A percentile compares a stretch with the other conserved stretches of the same genome.
Conservation (phyloP, 495 filamentous ascomycete genomes). For the Penicillium soppii region DNA sequence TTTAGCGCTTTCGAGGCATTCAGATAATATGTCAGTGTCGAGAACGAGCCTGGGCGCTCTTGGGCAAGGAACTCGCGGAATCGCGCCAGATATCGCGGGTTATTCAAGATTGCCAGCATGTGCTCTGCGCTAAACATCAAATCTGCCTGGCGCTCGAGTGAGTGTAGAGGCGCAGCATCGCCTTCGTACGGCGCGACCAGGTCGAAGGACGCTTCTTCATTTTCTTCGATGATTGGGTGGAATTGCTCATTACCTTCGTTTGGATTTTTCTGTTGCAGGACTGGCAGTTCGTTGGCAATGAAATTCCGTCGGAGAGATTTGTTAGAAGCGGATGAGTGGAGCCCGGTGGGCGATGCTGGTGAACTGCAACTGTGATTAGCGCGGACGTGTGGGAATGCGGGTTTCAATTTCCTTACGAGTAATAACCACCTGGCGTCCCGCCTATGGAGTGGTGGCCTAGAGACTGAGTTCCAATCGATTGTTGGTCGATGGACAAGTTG, state of each 20-base stretch:
- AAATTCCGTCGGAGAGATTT: slow-evolving; percentile 27
- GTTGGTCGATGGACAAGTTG: background rate
- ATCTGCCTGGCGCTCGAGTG: slow-evolving; percentile 59
- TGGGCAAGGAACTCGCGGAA: slow-evolving; percentile 68
- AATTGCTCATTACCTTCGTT: slow-evolving; percentile 30
- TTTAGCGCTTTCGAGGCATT: slow-evolving; percentile 63
- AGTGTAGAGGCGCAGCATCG: slow-evolving; percentile 22
- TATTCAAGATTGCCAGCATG: slow-evolving; percentile 58
- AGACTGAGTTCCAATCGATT: background rate
- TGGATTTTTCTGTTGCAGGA: slow-evolving; percentile 32
- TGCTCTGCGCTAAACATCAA: slow-evolving; percentile 64
- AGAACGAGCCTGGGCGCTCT: slow-evolving; percentile 68
- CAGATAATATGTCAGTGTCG: slow-evolving; percentile 66
- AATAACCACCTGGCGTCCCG: background rate
- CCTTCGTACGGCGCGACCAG: slow-evolving; percentile 30
- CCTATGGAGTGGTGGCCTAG: slow-evolving; percentile 3
- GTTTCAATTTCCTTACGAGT: background rate
- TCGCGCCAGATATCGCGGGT: slow-evolving; percentile 62
- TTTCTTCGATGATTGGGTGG: slow-evolving; percentile 22
- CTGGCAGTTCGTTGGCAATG: slow-evolving; percentile 26
- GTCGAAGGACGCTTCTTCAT: slow-evolving; percentile 30
- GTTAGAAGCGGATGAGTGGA: slow-evolving; percentile 18
- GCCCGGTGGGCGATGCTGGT: slow-evolving; percentile 6
- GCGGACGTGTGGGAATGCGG: no score
- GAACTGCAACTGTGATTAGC: slow-evolving; percentile 7